phyloP scores from a whole-genome alignment of 2,329 filamentous ascomycete species.

The Xylariales sp. region DNA sequence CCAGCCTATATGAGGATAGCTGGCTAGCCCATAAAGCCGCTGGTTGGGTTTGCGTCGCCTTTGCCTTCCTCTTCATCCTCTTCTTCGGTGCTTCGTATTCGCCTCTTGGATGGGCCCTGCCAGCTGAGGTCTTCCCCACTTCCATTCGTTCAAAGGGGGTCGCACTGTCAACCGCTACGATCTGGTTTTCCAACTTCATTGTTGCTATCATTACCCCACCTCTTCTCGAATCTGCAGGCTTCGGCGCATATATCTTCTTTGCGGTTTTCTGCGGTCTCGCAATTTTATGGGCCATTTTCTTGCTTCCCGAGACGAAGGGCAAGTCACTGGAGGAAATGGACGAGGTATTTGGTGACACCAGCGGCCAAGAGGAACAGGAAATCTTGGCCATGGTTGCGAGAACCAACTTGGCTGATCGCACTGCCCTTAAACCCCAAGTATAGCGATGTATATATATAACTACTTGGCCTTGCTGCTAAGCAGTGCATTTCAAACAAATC shows the following conservation, averaged over 20 bases:
- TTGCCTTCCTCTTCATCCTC: conserved; percentile 61
- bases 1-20: neutral
- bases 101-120: conserved; percentile 60
- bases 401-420: too few relatives aligned
- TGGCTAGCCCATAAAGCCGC: neutral
- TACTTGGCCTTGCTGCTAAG: too few relatives aligned
- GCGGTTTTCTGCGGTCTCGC: conserved; percentile 10
- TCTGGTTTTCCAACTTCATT: conserved; percentile 73
- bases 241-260: conserved; percentile 69
- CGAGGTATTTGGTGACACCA: conserved; percentile 20
- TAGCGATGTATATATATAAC: too few relatives aligned
- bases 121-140: conserved; percentile 70
- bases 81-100: conserved; percentile 70
- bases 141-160: conserved; percentile 72
- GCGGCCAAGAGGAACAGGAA: neutral
- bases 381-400: too few relatives aligned
- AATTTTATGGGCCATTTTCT: conserved; percentile 19
- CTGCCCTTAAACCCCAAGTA: too few relatives aligned
- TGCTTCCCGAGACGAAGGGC: conserved; percentile 26
- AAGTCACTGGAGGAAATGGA: conserved; percentile 30
- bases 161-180: conserved; percentile 67
- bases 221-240: conserved; percentile 62
- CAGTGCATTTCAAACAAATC: too few relatives aligned
- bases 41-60: neutral
- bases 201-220: conserved; percentile 70